Base-by-base conservation (phyloP, 176 grass and related monocot genomes). In the Elaeis guineensis region DNA sequence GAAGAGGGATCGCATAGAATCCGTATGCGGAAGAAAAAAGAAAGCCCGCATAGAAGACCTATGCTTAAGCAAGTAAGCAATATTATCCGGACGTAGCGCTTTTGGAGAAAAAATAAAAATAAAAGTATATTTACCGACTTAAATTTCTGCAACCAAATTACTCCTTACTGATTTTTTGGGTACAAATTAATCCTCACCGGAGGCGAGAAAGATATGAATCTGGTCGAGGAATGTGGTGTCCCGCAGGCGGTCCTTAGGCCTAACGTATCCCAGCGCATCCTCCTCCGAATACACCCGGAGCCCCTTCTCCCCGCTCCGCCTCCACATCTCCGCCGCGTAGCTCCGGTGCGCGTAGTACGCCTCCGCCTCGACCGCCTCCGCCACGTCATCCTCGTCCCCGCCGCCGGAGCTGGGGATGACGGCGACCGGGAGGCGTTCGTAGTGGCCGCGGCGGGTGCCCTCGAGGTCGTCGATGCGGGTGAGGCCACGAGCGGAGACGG, bases 331-430 rank as follows among this genome's bases (percentile, higher is more conserved):
- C 51, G 71, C 67, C 21, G 86, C 82, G 65, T 86, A 89, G 70
- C 82, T 95, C 63, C 63, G 35, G 70, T 95, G 70, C 59, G 85
- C 79, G 12, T 85, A 95, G 66, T 95, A 95, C 15, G 79, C 90
- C 77, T 95, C 70, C 1, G 79, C 73, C 58, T 80, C 63, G 64
- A 78, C 50, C 66, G 17, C 57, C 32, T 3, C 48, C 9, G 49
- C 50, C 12, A 44, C 50, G 3, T 19, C 64, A 50, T 66, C 64
- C 16, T 14, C 62, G 21, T 50, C 65, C 14, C 7, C 18, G 32
- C 15, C 30, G 61, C 19, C 49, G 22, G 8, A 9, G 62, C 6
- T 16, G 8, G 52, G 55, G 44, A 70, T 57, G 21, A 95, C 77
- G 24, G 69, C 39, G 49, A 95, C 21, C 19, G 62, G 64, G 50